Percentiles rank a stretch among this genome's conserved stretches.
phyloP scores from a whole-genome alignment of 2,329 filamentous ascomycete species.

The Trichophyton mentagrophytes region DNA sequence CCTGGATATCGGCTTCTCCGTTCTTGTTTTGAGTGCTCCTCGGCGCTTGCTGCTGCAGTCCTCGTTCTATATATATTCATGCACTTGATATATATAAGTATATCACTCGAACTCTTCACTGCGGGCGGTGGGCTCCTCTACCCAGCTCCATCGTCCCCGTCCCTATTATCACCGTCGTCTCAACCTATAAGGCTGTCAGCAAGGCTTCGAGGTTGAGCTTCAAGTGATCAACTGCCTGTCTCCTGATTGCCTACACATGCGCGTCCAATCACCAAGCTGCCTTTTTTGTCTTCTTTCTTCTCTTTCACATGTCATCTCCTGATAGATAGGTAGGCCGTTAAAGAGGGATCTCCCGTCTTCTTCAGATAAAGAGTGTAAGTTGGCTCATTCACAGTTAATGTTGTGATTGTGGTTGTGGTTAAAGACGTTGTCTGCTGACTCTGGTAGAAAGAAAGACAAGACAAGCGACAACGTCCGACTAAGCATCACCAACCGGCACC shows the following conservation, averaged over 20 bases:
- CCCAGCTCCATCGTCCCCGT: background rate
- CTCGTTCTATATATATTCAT: background rate
- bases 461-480: background rate
- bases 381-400: background rate
- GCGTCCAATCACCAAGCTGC: background rate
- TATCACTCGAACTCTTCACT: no score
- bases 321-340: background rate
- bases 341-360: background rate
- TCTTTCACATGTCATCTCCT: background rate
- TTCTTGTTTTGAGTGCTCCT: background rate
- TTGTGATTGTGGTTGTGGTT: no score
- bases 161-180: background rate
- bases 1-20: background rate
- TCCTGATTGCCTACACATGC: background rate
- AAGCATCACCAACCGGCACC: background rate
- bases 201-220: background rate
- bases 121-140: no score
- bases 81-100: background rate
- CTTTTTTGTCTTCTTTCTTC: background rate
- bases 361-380: background rate
- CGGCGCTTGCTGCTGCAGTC: background rate
- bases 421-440: background rate
- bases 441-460: background rate
- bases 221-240: background rate
- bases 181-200: background rate